These are phyloP conservation scores for Colletotrichum plurivorum DNA, from an alignment of 2,329 filamentous ascomycete genomes.

Conservation along the genomic window DNA sequence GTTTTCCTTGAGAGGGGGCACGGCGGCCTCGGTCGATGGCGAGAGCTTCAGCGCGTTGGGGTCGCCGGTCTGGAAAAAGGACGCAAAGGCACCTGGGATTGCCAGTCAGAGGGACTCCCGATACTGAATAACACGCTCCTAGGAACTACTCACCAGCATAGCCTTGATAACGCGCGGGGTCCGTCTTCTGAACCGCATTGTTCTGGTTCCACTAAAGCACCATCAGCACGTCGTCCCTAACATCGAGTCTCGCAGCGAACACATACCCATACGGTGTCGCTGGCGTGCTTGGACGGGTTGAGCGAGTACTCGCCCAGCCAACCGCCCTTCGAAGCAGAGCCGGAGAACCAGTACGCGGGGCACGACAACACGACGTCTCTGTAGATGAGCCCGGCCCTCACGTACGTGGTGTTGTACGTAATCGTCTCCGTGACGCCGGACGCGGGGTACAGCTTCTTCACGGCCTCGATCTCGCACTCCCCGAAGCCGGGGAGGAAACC, in stretches of 20 bases:
- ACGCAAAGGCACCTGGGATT: conserved; percentile 68
- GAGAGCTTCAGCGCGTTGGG: conserved; percentile 71
- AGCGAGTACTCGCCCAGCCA: conserved; percentile 74
- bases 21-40: conserved; percentile 54
- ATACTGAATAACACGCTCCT: background rate
- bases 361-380: conserved; percentile 72
- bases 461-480: conserved; percentile 51
- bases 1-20: conserved; percentile 58
- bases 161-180: conserved; percentile 68
- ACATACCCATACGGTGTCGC: conserved; percentile 69
- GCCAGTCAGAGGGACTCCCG: background rate
- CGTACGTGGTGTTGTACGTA: conserved; percentile 64
- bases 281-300: conserved; percentile 70
- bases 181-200: conserved; percentile 64
- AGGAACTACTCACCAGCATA: conserved; percentile 51
- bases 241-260: background rate
- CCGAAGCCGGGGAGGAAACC: conserved; percentile 67
- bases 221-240: conserved; percentile 8
- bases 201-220: conserved; percentile 67
- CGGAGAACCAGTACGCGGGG: conserved; percentile 70
- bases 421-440: conserved; percentile 63
- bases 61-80: conserved; percentile 72
- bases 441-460: conserved; percentile 63
- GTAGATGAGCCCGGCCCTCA: conserved; percentile 69
- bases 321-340: conserved; percentile 57